Evolutionary conservation across 108 stramenopile species (phyloP).

Genomic region (Cyclotella baltica): DNA sequence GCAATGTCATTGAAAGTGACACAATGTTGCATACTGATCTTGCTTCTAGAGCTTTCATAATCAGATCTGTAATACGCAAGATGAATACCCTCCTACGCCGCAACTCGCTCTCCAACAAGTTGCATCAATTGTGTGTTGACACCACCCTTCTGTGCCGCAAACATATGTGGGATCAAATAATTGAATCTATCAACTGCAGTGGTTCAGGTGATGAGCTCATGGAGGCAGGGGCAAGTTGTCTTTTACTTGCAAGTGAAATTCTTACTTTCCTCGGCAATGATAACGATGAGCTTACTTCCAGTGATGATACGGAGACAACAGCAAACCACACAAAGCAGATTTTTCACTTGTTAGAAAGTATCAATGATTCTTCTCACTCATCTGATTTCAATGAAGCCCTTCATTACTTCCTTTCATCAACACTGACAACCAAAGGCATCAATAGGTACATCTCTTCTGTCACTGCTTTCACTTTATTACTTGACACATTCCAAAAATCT

Average conservation of each 20-base stretch:
- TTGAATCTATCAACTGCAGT: slow-evolving; percentile 15
- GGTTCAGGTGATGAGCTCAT: background rate
- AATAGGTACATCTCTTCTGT: slow-evolving; percentile 15
- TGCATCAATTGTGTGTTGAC: slow-evolving; percentile 24
- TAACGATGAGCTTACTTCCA: background rate
- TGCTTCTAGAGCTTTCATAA: slow-evolving; percentile 18
- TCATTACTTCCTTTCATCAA: slow-evolving; percentile 45
- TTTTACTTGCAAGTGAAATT: slow-evolving; percentile 41
- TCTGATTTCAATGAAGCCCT: slow-evolving; percentile 22
- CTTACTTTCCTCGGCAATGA: slow-evolving; percentile 33
- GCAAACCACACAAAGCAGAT: slow-evolving; percentile 1
- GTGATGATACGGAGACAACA: background rate
- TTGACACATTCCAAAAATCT: slow-evolving; percentile 16
- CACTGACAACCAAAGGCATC: slow-evolving; percentile 18
- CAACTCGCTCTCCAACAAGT: slow-evolving; percentile 21
- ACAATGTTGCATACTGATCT: slow-evolving; percentile 3
- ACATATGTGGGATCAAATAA: slow-evolving; percentile 16
- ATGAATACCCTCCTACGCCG: slow-evolving; percentile 37
- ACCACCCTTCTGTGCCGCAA: slow-evolving; percentile 14
- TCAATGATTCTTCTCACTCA: background rate
- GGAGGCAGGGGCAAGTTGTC: slow-evolving; percentile 6
- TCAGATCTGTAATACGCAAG: slow-evolving; percentile 35
- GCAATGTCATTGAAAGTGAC: background rate
- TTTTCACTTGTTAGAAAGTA: slow-evolving; percentile 17
- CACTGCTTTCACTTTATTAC: slow-evolving; percentile 19